Evolutionary conservation across 2,329 filamentous ascomycete species (phyloP).

Genomic region (Diaporthe helianthi): DNA sequence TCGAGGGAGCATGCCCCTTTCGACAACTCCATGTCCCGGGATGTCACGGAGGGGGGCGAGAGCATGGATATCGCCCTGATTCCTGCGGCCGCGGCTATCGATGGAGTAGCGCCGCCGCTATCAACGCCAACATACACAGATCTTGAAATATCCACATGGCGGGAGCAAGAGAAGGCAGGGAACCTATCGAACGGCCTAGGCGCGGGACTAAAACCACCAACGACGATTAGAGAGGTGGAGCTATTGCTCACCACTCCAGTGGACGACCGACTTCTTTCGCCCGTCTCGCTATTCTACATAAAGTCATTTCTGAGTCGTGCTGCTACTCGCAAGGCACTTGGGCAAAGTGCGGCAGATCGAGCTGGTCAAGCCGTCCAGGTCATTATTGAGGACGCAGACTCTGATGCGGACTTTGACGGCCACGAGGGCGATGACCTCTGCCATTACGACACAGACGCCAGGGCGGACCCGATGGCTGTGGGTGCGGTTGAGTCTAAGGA

Average conservation of each 20-base stretch:
- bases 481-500: constrained; percentile 40
- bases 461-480: constrained; percentile 60
- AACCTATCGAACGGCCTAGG: constrained; percentile 66
- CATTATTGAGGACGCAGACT: constrained; percentile 53
- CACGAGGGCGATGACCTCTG: background rate
- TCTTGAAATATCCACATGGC: constrained; percentile 36
- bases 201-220: constrained; percentile 54
- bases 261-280: constrained; percentile 36
- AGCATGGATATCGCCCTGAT: constrained; percentile 50
- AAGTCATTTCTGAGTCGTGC: constrained; percentile 39
- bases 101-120: background rate
- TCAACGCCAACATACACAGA: background rate
- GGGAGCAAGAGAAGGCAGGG: constrained; percentile 61
- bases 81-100: constrained; percentile 50
- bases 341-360: constrained; percentile 65
- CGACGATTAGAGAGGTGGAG: constrained; percentile 56
- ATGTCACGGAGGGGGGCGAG: constrained; percentile 38
- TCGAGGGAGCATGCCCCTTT: background rate
- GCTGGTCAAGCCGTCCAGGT: constrained; percentile 67
- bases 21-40: background rate
- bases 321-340: constrained; percentile 56
- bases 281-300: constrained; percentile 51
- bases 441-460: constrained; percentile 46
- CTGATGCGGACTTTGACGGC: constrained; percentile 39
- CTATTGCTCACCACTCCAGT: constrained; percentile 51